Evolutionary conservation across 306 rosid species (phyloP).

Genomic region (Astragalus membranaceus): DNA sequence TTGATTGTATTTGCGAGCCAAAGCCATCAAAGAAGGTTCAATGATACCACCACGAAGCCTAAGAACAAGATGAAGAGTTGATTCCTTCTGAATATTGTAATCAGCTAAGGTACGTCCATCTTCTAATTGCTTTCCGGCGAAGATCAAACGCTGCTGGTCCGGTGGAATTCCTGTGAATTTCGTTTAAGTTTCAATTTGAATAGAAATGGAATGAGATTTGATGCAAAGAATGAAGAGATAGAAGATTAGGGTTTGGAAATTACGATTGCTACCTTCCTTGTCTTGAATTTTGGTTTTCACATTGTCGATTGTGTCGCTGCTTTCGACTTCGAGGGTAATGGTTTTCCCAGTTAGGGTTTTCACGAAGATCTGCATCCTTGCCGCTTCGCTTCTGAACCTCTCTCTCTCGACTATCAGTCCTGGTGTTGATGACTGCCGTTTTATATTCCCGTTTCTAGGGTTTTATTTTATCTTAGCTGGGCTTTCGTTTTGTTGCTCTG

Average conservation of each 20-base stretch:
- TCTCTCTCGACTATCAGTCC: too few species aligned
- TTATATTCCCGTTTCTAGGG: conserved; percentile 27
- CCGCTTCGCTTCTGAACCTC: background rate
- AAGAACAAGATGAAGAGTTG: conserved; percentile 75
- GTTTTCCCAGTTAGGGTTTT: conserved; percentile 89
- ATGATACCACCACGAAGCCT: conserved; percentile 84
- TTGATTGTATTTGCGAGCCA: conserved; percentile 84
- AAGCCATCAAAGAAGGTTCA: conserved; percentile 82
- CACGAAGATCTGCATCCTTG: conserved; percentile 68
- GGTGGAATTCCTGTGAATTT: conserved; percentile 58
- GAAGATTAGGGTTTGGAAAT: background rate
- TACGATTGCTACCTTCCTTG: conserved; percentile 52
- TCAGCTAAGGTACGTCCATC: conserved; percentile 77
- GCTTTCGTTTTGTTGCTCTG: too few species aligned
- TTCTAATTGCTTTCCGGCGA: conserved; percentile 79
- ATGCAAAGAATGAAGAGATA: background rate
- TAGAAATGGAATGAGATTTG: background rate
- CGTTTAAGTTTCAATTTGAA: background rate
- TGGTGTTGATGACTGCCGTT: background rate
- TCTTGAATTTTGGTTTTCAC: conserved; percentile 85
- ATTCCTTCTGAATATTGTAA: conserved; percentile 83
- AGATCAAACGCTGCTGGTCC: conserved; percentile 80
- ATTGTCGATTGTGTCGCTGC: conserved; percentile 89
- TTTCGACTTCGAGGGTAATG: conserved; percentile 81
- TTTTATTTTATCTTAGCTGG: background rate